phyloP scores from a whole-genome alignment of 257 asterid genomes.

The Jaltomata sinuosa region DNA sequence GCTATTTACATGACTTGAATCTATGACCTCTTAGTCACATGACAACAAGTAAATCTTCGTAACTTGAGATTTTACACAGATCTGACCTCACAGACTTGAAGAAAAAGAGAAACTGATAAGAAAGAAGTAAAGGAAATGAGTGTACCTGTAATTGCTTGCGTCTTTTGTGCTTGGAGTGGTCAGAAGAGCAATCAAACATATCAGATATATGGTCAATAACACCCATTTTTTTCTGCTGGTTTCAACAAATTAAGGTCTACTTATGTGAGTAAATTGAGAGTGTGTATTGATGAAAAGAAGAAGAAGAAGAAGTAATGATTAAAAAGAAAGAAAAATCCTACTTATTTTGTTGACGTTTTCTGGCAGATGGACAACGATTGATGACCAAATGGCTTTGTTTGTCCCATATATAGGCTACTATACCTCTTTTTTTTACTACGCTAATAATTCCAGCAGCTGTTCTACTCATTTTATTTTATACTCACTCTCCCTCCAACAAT shows the following conservation, averaged over 20 bases:
- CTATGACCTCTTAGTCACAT: no score
- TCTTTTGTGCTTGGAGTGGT: slow-evolving; percentile 47
- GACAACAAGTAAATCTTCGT: background rate
- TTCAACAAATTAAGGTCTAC: background rate
- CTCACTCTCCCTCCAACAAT: no score
- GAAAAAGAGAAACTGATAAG: background rate
- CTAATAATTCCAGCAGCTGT: no score
- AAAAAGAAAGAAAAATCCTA: background rate
- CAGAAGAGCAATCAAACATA: slow-evolving; percentile 65
- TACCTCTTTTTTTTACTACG: background rate
- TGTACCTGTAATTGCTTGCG: slow-evolving; percentile 85
- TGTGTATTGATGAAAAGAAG: background rate
- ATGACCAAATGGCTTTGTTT: background rate
- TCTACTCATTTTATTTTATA: no score
- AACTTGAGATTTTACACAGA: background rate
- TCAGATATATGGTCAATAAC: slow-evolving; percentile 74
- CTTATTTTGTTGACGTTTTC: background rate
- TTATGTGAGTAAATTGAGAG: background rate
- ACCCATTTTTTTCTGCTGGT: slow-evolving; percentile 34
- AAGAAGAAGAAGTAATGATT: background rate
- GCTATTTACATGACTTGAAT: no score
- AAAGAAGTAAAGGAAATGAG: background rate
- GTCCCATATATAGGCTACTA: background rate
- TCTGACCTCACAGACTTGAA: background rate
- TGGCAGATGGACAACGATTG: background rate